Conservation (phyloP, 805 yeast species). For the Saccharomycopsis sp. region DNA sequence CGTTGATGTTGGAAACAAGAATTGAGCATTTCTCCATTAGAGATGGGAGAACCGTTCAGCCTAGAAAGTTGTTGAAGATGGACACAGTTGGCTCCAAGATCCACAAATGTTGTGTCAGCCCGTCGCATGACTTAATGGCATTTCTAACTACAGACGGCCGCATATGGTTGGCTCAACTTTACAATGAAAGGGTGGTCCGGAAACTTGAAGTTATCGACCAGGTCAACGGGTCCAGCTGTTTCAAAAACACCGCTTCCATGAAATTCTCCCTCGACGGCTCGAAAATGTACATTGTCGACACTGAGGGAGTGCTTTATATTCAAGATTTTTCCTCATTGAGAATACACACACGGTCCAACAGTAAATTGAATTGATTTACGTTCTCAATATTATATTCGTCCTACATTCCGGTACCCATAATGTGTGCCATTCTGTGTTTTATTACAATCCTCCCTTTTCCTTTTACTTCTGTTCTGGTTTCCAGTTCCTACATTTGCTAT, state of each 20-base stretch:
- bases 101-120: slow-evolving; percentile 69
- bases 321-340: slow-evolving; percentile 51
- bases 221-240: slow-evolving; percentile 65
- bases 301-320: slow-evolving; percentile 71
- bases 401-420: neutral
- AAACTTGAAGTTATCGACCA: slow-evolving; percentile 50
- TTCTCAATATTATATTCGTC: neutral
- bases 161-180: slow-evolving; percentile 33
- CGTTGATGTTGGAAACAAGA: slow-evolving; percentile 59
- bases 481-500: neutral
- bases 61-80: slow-evolving; percentile 51
- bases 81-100: slow-evolving; percentile 77
- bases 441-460: too few species aligned
- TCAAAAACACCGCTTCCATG: slow-evolving; percentile 67
- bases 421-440: neutral
- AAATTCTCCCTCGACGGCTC: slow-evolving; percentile 78
- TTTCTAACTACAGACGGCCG: slow-evolving; percentile 73
- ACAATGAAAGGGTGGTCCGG: neutral
- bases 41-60: slow-evolving; percentile 41
- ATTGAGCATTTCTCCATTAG: slow-evolving; percentile 33
- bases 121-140: slow-evolving; percentile 79
- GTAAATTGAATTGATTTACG: neutral
- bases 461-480: neutral
- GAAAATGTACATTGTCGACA: slow-evolving; percentile 63
- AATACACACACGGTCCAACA: neutral